Evolutionary conservation across 495 filamentous ascomycete genomes (phyloP), one percentile per base, ranked within the genome.

Genomic region (Aspergillus incahuasiensis): DNA sequence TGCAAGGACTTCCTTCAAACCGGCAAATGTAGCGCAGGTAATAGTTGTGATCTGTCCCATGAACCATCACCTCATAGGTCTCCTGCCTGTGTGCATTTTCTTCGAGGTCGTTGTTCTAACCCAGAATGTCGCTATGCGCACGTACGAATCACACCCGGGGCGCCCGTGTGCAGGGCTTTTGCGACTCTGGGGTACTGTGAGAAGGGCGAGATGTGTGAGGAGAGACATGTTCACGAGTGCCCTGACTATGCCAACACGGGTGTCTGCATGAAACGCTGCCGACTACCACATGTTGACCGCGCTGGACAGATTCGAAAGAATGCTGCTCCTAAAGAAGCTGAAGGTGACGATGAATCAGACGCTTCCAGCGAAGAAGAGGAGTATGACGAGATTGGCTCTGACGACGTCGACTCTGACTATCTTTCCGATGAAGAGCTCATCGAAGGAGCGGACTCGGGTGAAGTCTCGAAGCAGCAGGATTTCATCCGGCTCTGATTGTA

Each of bases 201-300:
- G 52, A 89, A 90, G 66, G 94, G 94, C 43, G 78, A 78, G 40
- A 67, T 74, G 41, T 98, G 94, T 67, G 66, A 84, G 54, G 85
- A 95, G 57, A 88, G 90, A 57, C 94, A 98, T 71, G 85, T 89
- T 52, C 75, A 82, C 70, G 94, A 97, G 68, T 98, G 94, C 65
- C 94, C 94, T 43, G 89, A 97, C 67, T 96, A 95, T 76, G 88
- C 89, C 78, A 96, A 96, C 73, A 87, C 80, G 48, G 92, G 92
- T 56, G 73, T 78, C 34, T 98, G 94, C 82, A 86, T 83, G 63
- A 86, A 86, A 70, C 86, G 84, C 32, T 98, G 94, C 77, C 86
- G 83, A 63, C 76, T 97, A 56, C 88, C 84, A 24, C 94, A 98
- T 71, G 82, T 92, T 61, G 89, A 95, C 72, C 86, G 90, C 72